These are phyloP conservation scores for Podila clonocystis DNA, from an alignment of 192 early-diverging fungal genomes.

Conservation along the genomic window DNA sequence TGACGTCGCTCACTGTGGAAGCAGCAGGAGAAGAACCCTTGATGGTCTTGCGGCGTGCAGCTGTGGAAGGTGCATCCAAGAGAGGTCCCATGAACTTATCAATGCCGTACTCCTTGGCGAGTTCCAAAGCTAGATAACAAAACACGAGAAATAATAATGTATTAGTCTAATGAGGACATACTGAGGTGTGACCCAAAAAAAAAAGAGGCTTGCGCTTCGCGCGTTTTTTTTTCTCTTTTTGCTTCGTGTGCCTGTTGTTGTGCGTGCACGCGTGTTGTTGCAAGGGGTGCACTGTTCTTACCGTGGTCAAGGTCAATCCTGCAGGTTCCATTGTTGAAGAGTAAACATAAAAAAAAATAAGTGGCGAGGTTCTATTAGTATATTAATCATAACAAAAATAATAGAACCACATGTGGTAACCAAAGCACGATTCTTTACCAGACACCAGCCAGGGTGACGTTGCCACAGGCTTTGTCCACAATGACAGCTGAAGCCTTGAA, in stretches of 20 bases:
- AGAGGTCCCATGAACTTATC: conserved; percentile 27
- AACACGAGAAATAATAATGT: not conserved
- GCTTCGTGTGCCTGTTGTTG: not conserved
- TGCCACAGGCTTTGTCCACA: conserved; percentile 10
- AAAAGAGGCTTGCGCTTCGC: not conserved
- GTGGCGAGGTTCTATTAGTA: not conserved
- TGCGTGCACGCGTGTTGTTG: not conserved
- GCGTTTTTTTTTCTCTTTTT: not conserved
- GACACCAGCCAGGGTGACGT: conserved; percentile 15
- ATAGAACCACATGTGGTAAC: not conserved
- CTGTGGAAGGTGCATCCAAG: conserved; percentile 17
- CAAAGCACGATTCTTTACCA: conserved; percentile 16
- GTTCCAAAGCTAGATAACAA: conserved; percentile 14
- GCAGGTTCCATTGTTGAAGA: not conserved
- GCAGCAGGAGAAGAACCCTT: conserved; percentile 7
- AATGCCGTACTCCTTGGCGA: conserved; percentile 29
- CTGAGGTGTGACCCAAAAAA: not conserved
- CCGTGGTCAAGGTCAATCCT: not conserved
- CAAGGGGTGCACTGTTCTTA: not conserved
- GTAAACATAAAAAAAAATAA: no score
- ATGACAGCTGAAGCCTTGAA: conserved; percentile 20
- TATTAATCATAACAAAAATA: not conserved
- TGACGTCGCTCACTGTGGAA: not conserved
- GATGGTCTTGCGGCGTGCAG: conserved; percentile 17
- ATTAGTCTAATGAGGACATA: not conserved